Percentiles rank a stretch among this genome's conserved stretches.
Conservation (phyloP, 139 green algal species). For the Parachlorella kessleri region DNA sequence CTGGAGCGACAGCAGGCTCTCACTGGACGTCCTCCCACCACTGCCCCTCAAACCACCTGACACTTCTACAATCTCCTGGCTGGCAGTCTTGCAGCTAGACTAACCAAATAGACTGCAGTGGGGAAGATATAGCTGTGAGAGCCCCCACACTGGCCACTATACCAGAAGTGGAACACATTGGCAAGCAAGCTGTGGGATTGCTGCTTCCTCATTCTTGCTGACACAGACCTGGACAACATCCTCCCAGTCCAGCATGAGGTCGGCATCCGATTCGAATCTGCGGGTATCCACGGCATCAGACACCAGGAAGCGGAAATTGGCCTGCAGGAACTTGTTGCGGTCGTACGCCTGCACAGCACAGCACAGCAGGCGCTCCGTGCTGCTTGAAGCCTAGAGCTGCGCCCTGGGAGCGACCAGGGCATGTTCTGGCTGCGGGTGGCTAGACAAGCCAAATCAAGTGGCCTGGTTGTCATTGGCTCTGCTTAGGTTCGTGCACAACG, state of each 20-base stretch:
- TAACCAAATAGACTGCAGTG: no score
- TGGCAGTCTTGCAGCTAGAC: no score
- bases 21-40: no score
- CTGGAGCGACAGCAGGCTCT: no score
- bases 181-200: no score
- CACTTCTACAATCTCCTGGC: no score
- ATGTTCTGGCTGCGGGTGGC: background rate
- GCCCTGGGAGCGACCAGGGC: no score
- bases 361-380: background rate
- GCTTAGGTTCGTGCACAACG: background rate
- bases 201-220: background rate
- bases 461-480: background rate
- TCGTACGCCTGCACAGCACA: slow-evolving; percentile 62
- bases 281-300: slow-evolving; percentile 67
- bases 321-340: slow-evolving; percentile 72
- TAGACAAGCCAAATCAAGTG: background rate
- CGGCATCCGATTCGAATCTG: slow-evolving; percentile 60
- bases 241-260: slow-evolving; percentile 72
- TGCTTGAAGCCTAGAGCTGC: no score
- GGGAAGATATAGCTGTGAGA: no score
- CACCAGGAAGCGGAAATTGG: slow-evolving; percentile 87
- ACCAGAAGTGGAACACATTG: no score
- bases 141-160: background rate
- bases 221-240: slow-evolving; percentile 71
- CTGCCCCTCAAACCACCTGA: no score